Evolutionary conservation across 2,329 filamentous ascomycete genomes (phyloP).

Genomic region (Trichophyton simii): DNA sequence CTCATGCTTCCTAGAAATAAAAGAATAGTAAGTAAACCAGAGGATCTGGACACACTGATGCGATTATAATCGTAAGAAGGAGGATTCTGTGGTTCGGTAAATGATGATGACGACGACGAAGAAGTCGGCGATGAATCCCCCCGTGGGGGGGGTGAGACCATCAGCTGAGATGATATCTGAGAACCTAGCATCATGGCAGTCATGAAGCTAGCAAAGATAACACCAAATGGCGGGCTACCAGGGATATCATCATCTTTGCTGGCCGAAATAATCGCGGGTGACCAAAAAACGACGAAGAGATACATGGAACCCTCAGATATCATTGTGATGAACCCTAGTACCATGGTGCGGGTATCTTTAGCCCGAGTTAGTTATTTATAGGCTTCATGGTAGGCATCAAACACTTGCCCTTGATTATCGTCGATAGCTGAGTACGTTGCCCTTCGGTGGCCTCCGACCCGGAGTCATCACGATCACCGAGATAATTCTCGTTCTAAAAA

Average conservation of each 20-base stretch:
- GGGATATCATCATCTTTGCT: conserved; percentile 16
- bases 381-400: background rate
- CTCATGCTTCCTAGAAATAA: conserved; percentile 28
- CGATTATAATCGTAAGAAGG: conserved; percentile 5
- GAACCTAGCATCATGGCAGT: conserved; percentile 48
- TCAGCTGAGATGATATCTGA: conserved; percentile 36
- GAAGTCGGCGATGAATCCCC: background rate
- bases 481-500: background rate
- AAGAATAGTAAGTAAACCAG: conserved; percentile 31
- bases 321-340: conserved; percentile 38
- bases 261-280: conserved; percentile 40
- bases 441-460: background rate
- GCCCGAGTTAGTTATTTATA: background rate
- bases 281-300: conserved; percentile 52
- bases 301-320: conserved; percentile 51
- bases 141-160: conserved; percentile 6
- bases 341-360: conserved; percentile 37
- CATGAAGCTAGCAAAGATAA: conserved; percentile 38
- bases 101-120: background rate
- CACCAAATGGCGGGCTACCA: conserved; percentile 34
- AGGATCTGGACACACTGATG: conserved; percentile 20
- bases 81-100: too few species aligned
- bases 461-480: background rate
- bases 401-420: background rate
- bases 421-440: background rate